phyloP scores from a whole-genome alignment of 139 green algal species.

The Trebouxia sp. region DNA sequence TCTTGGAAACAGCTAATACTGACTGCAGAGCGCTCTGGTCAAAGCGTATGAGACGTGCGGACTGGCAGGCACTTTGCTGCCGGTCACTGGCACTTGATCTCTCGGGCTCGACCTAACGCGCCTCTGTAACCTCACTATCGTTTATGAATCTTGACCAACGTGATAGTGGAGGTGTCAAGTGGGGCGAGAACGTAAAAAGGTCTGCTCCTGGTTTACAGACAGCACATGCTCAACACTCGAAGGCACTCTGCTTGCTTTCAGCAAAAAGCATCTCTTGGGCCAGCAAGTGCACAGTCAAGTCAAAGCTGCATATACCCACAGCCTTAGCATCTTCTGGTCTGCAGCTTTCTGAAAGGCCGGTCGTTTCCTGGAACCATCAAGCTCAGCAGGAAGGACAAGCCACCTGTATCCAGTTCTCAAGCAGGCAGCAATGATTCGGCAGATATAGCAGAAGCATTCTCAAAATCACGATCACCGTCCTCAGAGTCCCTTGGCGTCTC shows the following conservation, averaged over 20 bases:
- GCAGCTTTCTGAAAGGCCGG: slow-evolving; percentile 34
- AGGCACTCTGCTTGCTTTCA: background rate
- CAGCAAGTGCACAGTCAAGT: too few relatives aligned
- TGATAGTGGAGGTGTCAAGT: slow-evolving; percentile 1
- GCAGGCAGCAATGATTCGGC: background rate
- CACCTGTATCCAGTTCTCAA: background rate
- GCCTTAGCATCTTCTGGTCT: background rate
- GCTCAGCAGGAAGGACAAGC: slow-evolving; percentile 23
- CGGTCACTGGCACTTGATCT: slow-evolving; percentile 15
- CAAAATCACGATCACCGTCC: background rate
- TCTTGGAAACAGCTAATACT: too few relatives aligned
- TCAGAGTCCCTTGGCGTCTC: background rate
- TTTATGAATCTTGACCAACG: slow-evolving; percentile 8
- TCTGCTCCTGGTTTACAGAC: background rate
- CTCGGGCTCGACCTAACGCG: background rate
- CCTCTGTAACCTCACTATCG: background rate
- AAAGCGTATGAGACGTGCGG: background rate
- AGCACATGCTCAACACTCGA: background rate
- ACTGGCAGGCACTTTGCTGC: slow-evolving; percentile 14
- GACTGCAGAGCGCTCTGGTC: too few relatives aligned
- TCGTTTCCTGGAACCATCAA: slow-evolving; percentile 31
- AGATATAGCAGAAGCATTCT: background rate
- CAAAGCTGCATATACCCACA: background rate
- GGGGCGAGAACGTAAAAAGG: slow-evolving; percentile 17
- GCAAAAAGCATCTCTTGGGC: background rate